Evolutionary conservation across 345 rosid genomes (phyloP), one percentile per base, ranked within the genome.

Genomic region (Hirschfeldia incana): DNA sequence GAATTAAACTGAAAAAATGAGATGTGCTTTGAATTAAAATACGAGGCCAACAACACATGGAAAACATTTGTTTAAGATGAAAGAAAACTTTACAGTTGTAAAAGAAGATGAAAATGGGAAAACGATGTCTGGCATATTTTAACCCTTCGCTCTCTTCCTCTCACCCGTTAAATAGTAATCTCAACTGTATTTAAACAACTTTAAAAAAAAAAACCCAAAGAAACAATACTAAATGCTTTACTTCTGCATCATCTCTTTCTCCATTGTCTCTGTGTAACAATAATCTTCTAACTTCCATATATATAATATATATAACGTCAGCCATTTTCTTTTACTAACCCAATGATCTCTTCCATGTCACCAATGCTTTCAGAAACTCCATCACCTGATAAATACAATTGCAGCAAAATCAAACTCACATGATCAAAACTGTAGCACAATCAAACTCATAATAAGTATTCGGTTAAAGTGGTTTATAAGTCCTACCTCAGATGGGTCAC

Each of bases 401-500:
- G 32, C 30, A 73, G 37, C 13, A 29, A 49, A 12, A 11, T 46
- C 37, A 73, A 46, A 73, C 30, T 72, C 73, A 5, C 4, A 42
- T 39, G 6, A 46, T 46, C 55, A 46, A 46, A 46, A 46, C 16
- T 3, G 51, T 42, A 12, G 11, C 51, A 42, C 11, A 11, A 15
- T 44, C 36, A 73, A 44, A 67, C 29, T 72, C 73, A 4, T 9
- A 8, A 7, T 11, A 4, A 69, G 7, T 64, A 15, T 4, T 33
- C 27, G 60, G 29, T 69, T 21, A n/a, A 61, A n/a, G 4, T 37
- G 39, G 59, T 4, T 65, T 1, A 5, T 37, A 12, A 11, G 8
- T 33, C 69, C 3, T 86, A 93, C 99, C 97, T 93, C 96, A 49
- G 91, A 85, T 11, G 99, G 93, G 29, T 95, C 93, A 73, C 88